These are phyloP conservation scores for Auriscalpium orientale DNA, from an alignment of 768 basidiomycete genomes.

Conservation along the genomic window DNA sequence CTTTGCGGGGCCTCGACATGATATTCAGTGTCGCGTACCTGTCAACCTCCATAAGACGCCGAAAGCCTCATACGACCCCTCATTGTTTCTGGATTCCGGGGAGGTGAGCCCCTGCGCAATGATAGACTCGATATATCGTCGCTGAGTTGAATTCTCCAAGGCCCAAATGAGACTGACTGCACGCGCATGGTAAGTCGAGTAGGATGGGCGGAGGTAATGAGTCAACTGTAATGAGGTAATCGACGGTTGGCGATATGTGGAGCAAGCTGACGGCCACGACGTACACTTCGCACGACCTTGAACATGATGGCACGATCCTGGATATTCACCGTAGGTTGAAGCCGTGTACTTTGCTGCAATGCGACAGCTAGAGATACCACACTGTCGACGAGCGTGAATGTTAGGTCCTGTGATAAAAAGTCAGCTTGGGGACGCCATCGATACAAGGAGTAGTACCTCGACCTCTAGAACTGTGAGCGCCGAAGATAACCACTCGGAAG, in stretches of 20 bases:
- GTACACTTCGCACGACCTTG: constrained; percentile 49
- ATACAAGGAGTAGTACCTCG: constrained; percentile 35
- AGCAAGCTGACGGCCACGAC: constrained; percentile 4
- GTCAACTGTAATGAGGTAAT: constrained; percentile 41
- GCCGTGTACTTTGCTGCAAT: constrained; percentile 6
- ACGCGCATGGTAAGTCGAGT: constrained; percentile 69
- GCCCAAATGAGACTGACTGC: constrained; percentile 80
- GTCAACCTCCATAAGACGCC: constrained; percentile 88
- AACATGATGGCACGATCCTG: constrained; percentile 48
- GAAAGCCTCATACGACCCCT: constrained; percentile 76
- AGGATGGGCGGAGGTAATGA: constrained; percentile 61
- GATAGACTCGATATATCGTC: constrained; percentile 69
- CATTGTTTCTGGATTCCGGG: constrained; percentile 35
- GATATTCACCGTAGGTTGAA: constrained; percentile 25
- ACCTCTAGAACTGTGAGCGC: constrained; percentile 48
- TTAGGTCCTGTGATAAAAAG: constrained; percentile 5
- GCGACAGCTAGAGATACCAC: constrained; percentile 11
- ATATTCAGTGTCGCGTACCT: constrained; percentile 37
- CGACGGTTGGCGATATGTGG: not conserved
- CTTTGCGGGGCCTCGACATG: not conserved
- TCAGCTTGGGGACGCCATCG: not conserved
- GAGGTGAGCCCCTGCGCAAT: constrained; percentile 67
- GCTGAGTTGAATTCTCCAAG: constrained; percentile 47
- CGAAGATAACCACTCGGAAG: constrained; percentile 51
- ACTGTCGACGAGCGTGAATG: constrained; percentile 13